Percentiles rank a stretch among this genome's conserved stretches.
These are phyloP conservation scores for Pichia sorboxylosa DNA, from an alignment of 1,139 yeast genomes.

Conservation along the genomic window DNA sequence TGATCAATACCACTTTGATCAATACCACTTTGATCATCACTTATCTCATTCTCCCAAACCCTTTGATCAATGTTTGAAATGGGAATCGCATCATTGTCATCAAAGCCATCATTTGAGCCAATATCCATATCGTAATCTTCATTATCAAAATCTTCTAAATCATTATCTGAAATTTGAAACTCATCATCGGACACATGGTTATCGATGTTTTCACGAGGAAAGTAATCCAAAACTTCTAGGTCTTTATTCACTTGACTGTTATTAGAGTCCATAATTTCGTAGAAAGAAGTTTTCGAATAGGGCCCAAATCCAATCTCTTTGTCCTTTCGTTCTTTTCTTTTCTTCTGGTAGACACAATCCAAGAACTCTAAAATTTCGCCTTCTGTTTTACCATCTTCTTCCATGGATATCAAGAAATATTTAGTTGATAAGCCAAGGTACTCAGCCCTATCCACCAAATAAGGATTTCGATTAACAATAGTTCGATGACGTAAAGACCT, in stretches of 20 bases:
- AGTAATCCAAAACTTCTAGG: background rate
- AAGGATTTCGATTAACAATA: slow-evolving; percentile 16
- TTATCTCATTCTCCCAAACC: too few species aligned
- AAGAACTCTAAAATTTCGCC: slow-evolving; percentile 17
- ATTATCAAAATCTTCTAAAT: slow-evolving; percentile 5
- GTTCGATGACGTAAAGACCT: slow-evolving; percentile 11
- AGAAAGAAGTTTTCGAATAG: slow-evolving; percentile 15
- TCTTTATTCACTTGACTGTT: background rate
- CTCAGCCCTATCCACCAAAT: slow-evolving; percentile 23
- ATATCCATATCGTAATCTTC: slow-evolving; percentile 1
- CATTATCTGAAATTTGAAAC: slow-evolving; percentile 4
- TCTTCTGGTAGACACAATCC: slow-evolving; percentile 16
- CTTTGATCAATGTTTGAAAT: too few species aligned
- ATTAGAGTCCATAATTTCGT: slow-evolving; percentile 12
- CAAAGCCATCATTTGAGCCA: slow-evolving; percentile 1
- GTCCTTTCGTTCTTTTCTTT: slow-evolving; percentile 14
- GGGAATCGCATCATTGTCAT: background rate
- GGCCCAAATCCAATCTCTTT: slow-evolving; percentile 22
- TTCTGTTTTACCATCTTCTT: slow-evolving; percentile 20
- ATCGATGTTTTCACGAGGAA: background rate
- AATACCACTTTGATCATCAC: background rate
- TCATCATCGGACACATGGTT: slow-evolving; percentile 4
- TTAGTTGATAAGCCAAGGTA: slow-evolving; percentile 22
- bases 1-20: background rate
- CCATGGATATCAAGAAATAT: slow-evolving; percentile 19